A percentile compares a stretch with the other conserved stretches of the same genome.
phyloP scores from a whole-genome alignment of 129 eudicot species.

The Artemisia tridentata region DNA sequence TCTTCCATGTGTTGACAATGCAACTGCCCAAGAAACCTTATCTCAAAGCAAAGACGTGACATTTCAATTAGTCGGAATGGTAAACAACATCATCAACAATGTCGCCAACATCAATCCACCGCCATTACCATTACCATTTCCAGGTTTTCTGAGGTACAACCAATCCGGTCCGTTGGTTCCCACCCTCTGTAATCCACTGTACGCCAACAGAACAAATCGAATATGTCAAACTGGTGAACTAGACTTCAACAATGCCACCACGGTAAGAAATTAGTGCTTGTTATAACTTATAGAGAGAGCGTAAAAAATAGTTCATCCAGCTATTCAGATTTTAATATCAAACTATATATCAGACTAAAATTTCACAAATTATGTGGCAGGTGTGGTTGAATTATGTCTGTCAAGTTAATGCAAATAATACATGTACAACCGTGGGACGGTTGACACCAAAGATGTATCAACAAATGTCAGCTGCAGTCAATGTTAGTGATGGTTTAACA shows the following conservation, averaged over 20 bases:
- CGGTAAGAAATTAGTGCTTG: constrained; percentile 36
- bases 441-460: constrained; percentile 65
- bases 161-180: constrained; percentile 89
- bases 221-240: constrained; percentile 60
- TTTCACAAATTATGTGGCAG: constrained; percentile 34
- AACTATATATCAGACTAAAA: neutral
- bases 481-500: constrained; percentile 59
- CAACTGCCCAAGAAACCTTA: constrained; percentile 61
- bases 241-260: constrained; percentile 56
- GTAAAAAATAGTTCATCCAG: neutral
- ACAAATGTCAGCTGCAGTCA: constrained; percentile 55
- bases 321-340: neutral
- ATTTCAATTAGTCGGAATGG: constrained; percentile 48
- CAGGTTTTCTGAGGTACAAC: constrained; percentile 50
- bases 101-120: constrained; percentile 53
- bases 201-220: constrained; percentile 53
- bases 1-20: constrained; percentile 75
- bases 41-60: constrained; percentile 67
- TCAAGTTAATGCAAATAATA: constrained; percentile 47
- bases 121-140: constrained; percentile 16
- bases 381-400: constrained; percentile 72
- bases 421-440: constrained; percentile 69
- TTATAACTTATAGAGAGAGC: neutral
- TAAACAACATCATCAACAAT: constrained; percentile 55
- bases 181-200: constrained; percentile 65